A percentile compares a stretch with the other conserved stretches of the same genome.
phyloP scores from a whole-genome alignment of 495 filamentous ascomycete species.

The Aspergillus coremiiformis region DNA sequence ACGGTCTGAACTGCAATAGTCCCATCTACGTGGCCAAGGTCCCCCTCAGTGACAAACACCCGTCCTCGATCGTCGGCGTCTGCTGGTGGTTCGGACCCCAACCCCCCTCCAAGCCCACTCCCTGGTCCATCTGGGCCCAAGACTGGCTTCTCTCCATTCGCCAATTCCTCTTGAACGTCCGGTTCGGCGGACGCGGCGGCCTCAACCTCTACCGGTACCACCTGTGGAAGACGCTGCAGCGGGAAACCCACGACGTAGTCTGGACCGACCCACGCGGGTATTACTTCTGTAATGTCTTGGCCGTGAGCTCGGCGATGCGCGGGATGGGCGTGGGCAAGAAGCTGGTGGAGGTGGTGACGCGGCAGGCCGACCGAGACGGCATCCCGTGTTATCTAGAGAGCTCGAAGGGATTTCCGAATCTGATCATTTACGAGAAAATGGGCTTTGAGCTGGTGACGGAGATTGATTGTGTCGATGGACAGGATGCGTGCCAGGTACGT shows the following conservation, averaged over 20 bases:
- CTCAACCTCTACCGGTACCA: slow-evolving; percentile 55
- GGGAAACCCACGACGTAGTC: slow-evolving; percentile 27
- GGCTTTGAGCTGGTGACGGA: slow-evolving; percentile 55
- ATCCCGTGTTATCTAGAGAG: slow-evolving; percentile 59
- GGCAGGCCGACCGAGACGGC: slow-evolving; percentile 51
- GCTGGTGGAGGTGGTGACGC: slow-evolving; percentile 51
- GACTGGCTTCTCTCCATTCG: slow-evolving; percentile 51
- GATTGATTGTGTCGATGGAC: slow-evolving; percentile 55
- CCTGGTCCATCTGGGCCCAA: slow-evolving; percentile 50
- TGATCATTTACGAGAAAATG: slow-evolving; percentile 58
- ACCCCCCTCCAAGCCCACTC: slow-evolving; percentile 26
- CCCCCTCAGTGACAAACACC: slow-evolving; percentile 9
- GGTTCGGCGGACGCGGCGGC: slow-evolving; percentile 54
- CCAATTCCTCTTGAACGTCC: slow-evolving; percentile 55
- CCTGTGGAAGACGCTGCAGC: slow-evolving; percentile 44
- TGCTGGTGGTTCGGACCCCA: slow-evolving; percentile 57
- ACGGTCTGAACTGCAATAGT: slow-evolving; percentile 51
- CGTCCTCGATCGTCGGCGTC: slow-evolving; percentile 45
- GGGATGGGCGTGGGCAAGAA: slow-evolving; percentile 52
- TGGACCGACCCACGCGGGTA: slow-evolving; percentile 47
- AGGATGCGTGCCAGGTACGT: slow-evolving; percentile 37
- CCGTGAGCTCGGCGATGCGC: slow-evolving; percentile 52
- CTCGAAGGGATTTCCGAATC: slow-evolving; percentile 53
- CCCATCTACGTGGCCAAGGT: slow-evolving; percentile 58
- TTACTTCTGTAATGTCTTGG: slow-evolving; percentile 65